Base-by-base conservation (phyloP, 208 protist genomes). In the Wallacemonas collosoma region DNA sequence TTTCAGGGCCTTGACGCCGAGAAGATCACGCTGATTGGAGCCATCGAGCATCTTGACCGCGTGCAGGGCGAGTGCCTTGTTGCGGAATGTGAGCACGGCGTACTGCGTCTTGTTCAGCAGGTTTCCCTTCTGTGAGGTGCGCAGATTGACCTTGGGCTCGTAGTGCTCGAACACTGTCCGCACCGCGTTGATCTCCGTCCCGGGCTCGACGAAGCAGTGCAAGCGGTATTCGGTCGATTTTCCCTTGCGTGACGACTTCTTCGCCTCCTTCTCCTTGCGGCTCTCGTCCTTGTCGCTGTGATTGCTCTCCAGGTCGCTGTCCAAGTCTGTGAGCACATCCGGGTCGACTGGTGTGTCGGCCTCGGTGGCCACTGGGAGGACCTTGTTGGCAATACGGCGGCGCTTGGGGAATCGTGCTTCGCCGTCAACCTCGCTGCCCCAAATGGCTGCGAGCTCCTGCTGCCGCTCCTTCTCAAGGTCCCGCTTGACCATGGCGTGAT, bases 161-260 rank as follows among this genome's bases (percentile, higher is more conserved):
- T 96, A 96, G 5, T 76, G 81, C 47, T 94, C 89, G 66, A 96
- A 94, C 3, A 93, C 89, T 0, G 81, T 93, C 3, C 92, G 87
- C 35, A 96, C 88, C 2, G 76, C 87, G 63, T 96, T 94, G 39
- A 82, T 78, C 65, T 90, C 88, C 26, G 89, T 95, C n/a, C 92
- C 92, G n/a, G 92, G 88, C 53, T 86, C 89, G 38, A 96, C 84
- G 72, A 96, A 94, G 72, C 92, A 96, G 68, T 96, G 92, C 17
- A 96, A 80, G 8, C 92, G 83, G 68, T 95, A 96, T 8, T 81
- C 63, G 36, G 67, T 77, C 1, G 39, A 53, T 36, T 62, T 67
- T 48, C 80, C 80, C 58, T 87, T 89, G 60, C 65, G 74, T 12
- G 61, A 36, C 1, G 60, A 60, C 60, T 87, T 92, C 50, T 75